Evolutionary conservation across 2,329 filamentous ascomycete species (phyloP).

Genomic region (Fusarium transvaalense): DNA sequence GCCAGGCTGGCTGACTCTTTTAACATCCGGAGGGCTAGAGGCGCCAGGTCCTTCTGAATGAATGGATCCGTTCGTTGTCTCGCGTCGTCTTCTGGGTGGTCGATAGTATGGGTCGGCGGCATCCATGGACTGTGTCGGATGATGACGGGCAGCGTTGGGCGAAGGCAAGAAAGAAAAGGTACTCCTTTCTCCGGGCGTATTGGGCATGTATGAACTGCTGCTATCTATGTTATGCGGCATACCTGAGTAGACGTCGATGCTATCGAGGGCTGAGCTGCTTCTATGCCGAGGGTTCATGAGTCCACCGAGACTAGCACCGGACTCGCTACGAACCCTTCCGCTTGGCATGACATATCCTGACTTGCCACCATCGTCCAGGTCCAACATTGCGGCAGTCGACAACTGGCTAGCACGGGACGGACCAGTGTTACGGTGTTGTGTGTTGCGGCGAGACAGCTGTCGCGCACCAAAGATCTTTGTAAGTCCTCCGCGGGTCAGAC

Average conservation of each 20-base stretch:
- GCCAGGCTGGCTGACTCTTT: conserved; percentile 55
- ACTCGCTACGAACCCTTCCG: conserved; percentile 71
- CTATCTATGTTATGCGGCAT: conserved; percentile 65
- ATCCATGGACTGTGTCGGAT: conserved; percentile 62
- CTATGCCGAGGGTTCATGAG: conserved; percentile 62
- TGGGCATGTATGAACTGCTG: conserved; percentile 75
- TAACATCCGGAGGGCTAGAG: conserved; percentile 51
- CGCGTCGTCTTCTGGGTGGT: conserved; percentile 77
- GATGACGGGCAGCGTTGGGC: conserved; percentile 63
- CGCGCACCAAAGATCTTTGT: conserved; percentile 93
- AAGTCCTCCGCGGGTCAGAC: conserved; percentile 82
- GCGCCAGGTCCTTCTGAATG: conserved; percentile 50
- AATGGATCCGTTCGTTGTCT: conserved; percentile 63
- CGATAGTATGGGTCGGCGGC: conserved; percentile 87
- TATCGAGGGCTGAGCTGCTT: conserved; percentile 68
- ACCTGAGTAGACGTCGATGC: conserved; percentile 60
- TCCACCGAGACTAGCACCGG: conserved; percentile 68
- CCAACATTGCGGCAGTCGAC: conserved; percentile 85
- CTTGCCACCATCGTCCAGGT: conserved; percentile 74
- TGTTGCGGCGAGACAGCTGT: conserved; percentile 81
- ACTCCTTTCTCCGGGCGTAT: conserved; percentile 78
- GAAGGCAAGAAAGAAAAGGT: conserved; percentile 78
- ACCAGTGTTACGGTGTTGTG: conserved; percentile 69
- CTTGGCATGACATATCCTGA: conserved; percentile 66
- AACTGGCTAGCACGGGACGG: conserved; percentile 82